A percentile compares a stretch with the other conserved stretches of the same genome.
Conservation (phyloP, 192 early-diverging fungal species). For the Endogone sp. region DNA sequence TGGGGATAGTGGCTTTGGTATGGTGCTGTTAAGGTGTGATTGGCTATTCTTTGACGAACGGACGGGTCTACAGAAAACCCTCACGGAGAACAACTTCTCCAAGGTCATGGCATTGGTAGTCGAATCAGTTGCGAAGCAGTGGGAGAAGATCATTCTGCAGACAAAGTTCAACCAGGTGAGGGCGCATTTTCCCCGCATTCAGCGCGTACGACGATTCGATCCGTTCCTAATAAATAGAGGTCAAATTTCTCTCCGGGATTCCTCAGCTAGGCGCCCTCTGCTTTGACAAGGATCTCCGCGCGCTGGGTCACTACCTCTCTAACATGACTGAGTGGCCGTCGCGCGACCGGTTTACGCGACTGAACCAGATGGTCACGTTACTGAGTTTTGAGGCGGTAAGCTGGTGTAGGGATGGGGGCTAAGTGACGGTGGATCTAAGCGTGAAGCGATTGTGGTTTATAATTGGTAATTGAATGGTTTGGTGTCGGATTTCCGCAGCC, state of each 20-base stretch:
- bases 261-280: conserved; percentile 77
- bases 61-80: conserved; percentile 34
- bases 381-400: conserved; percentile 72
- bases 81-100: conserved; percentile 68
- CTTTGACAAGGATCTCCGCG: conserved; percentile 90
- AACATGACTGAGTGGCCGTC: conserved; percentile 52
- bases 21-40: background rate
- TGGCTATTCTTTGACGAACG: conserved; percentile 10
- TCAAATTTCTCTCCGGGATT: too few species aligned
- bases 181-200: too few species aligned
- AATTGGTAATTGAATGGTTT: background rate
- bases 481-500: conserved; percentile 22
- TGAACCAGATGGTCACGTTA: conserved; percentile 81
- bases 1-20: background rate
- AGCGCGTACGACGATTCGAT: background rate
- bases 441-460: background rate
- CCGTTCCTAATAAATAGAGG: conserved; percentile 3
- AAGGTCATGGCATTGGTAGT: conserved; percentile 59
- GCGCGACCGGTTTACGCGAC: conserved; percentile 74
- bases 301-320: conserved; percentile 64
- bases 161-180: conserved; percentile 83
- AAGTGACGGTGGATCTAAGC: background rate
- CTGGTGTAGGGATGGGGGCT: conserved; percentile 15
- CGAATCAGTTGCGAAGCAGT: conserved; percentile 72
- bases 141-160: conserved; percentile 81